phyloP scores from a whole-genome alignment of 2,329 filamentous ascomycete species.

The Penicillium sp. region DNA sequence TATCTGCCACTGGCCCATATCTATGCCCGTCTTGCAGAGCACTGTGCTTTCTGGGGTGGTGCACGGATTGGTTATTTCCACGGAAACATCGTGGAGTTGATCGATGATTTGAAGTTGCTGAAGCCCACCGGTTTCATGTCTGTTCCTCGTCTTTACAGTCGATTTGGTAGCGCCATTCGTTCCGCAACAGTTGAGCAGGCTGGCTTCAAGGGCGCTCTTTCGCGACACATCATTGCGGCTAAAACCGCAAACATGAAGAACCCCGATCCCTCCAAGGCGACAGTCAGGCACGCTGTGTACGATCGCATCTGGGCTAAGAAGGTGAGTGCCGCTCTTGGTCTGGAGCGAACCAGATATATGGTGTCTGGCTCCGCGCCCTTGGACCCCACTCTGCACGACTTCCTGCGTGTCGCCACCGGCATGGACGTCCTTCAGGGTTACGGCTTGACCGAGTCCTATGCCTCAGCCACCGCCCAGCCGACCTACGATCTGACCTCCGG shows the following conservation, averaged over 20 bases:
- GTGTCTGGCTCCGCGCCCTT: constrained; percentile 87
- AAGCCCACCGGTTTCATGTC: constrained; percentile 80
- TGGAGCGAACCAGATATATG: constrained; percentile 71
- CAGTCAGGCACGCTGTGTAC: constrained; percentile 53
- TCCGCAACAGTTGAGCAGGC: constrained; percentile 73
- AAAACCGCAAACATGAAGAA: constrained; percentile 78
- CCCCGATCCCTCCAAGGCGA: constrained; percentile 66
- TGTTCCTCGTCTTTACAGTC: constrained; percentile 87
- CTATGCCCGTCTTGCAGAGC: constrained; percentile 81
- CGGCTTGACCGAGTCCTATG: constrained; percentile 91
- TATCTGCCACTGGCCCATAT: constrained; percentile 96
- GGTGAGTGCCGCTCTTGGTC: constrained; percentile 75
- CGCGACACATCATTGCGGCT: constrained; percentile 71
- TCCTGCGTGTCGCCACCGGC: constrained; percentile 79
- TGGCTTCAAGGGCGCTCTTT: constrained; percentile 77
- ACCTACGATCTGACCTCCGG: constrained; percentile 69
- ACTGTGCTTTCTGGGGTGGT: constrained; percentile 68
- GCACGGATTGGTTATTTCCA: constrained; percentile 87
- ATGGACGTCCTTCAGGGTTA: constrained; percentile 83
- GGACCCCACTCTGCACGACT: constrained; percentile 82
- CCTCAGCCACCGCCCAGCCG: constrained; percentile 68
- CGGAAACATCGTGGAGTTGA: constrained; percentile 78
- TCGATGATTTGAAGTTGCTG: constrained; percentile 87
- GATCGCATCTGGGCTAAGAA: constrained; percentile 85
- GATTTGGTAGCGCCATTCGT: constrained; percentile 80